Evolutionary conservation across 1,139 yeast genomes (phyloP).

Genomic region (Groenewaldozyma sp.): DNA sequence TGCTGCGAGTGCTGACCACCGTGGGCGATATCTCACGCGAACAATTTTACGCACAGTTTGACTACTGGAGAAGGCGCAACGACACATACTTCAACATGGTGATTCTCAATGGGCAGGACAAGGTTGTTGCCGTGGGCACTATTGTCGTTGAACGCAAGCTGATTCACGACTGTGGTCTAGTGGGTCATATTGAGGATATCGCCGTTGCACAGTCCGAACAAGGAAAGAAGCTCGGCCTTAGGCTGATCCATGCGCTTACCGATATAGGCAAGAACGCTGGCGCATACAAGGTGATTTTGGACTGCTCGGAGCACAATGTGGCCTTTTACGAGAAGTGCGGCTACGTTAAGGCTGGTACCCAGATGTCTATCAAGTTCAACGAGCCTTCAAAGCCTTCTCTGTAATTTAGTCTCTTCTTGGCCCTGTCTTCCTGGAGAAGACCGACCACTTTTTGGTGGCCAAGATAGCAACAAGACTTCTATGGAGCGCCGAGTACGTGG

Average conservation of each 20-base stretch:
- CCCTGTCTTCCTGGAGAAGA: too few relatives aligned
- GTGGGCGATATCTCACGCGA: constrained; percentile 45
- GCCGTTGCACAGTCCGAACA: constrained; percentile 70
- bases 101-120: constrained; percentile 32
- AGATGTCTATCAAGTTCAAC: constrained; percentile 44
- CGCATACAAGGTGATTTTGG: constrained; percentile 83
- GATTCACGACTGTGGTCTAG: constrained; percentile 67
- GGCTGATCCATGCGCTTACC: constrained; percentile 54
- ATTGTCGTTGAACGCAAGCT: constrained; percentile 44
- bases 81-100: constrained; percentile 47
- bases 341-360: constrained; percentile 44
- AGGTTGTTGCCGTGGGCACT: constrained; percentile 35
- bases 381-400: constrained; percentile 15
- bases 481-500: too few relatives aligned
- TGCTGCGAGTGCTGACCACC: constrained; percentile 45
- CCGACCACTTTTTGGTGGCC: too few relatives aligned
- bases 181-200: constrained; percentile 94
- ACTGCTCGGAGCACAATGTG: constrained; percentile 74
- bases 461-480: too few relatives aligned
- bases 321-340: constrained; percentile 90
- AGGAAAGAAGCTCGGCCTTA: constrained; percentile 71
- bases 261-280: constrained; percentile 50
- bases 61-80: constrained; percentile 39
- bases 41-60: constrained; percentile 36
- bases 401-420: too few relatives aligned